Base-by-base conservation (phyloP, 768 basidiomycete species). In the Candolleomyces aberdarensis region DNA sequence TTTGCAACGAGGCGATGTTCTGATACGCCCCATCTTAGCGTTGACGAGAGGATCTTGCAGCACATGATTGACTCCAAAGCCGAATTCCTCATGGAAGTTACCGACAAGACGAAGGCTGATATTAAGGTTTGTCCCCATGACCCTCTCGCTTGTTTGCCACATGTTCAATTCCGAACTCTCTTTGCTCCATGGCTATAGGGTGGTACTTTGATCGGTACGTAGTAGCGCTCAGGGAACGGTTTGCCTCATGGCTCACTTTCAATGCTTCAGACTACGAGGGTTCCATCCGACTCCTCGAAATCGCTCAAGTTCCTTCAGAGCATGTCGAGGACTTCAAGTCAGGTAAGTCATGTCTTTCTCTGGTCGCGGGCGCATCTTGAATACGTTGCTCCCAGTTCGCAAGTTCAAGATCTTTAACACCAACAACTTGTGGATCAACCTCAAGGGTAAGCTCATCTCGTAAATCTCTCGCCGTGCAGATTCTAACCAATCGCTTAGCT, bases 371-470 rank as follows among this genome's bases (percentile, higher is more conserved):
- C 8, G 29, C 20, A 19, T 52, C n/a, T 56, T 49, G 59, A 62
- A 62, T 64, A 56, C 62, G 19, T 5, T 50, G 20, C 57, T 39
- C 59, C 47, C 70, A 84, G 86, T 89, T 54, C 84, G 90, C 63
- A 94, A 95, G 75, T 96, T 97, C 86, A 92, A 94, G 81, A 93
- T 92, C 72, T 91, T 94, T 81, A 91, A 92, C 81, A 89, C 90
- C 43, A 92, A 92, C 78, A 91, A 89, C 70, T 69, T 90, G 67
- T 91, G 88, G 88, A 83, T 91, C 74, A 86, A 91, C 72, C 77
- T 92, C 61, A 87, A 85, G 76, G 86, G 89, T 85, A 70, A 61
- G 70, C 57, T 57, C 6, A n/a, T 8, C n/a, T 43, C n/a, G 29
- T 36, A 43, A 29, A 14, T 14, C 48, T 3, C 29, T 48, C 3